A percentile compares a stretch with the other conserved stretches of the same genome.
phyloP scores from a whole-genome alignment of 2,329 filamentous ascomycete species.

The Penicillium sp. region DNA sequence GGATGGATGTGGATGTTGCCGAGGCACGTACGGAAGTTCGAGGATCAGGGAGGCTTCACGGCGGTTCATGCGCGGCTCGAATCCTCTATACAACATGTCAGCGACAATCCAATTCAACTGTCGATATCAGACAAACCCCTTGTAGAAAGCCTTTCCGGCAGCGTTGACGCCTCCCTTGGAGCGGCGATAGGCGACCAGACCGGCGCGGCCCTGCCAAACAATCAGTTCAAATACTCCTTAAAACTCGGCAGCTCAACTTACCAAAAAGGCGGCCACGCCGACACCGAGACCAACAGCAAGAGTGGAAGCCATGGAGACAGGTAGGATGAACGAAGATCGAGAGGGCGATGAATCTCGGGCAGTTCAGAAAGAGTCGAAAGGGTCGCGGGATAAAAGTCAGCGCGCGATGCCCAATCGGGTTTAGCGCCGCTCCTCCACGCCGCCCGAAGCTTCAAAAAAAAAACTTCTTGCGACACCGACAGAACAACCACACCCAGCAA shows the following conservation, averaged over 20 bases:
- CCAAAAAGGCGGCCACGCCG: constrained; percentile 70
- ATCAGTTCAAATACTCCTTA: constrained; percentile 6
- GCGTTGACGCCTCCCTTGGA: constrained; percentile 68
- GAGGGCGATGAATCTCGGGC: constrained; percentile 8
- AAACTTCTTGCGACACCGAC: constrained; percentile 22
- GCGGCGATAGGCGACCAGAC: constrained; percentile 81
- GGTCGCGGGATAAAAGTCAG: constrained; percentile 39
- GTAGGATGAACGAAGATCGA: constrained; percentile 1
- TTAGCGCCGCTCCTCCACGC: constrained; percentile 35
- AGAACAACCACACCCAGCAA: constrained; percentile 22
- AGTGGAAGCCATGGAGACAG: constrained; percentile 41
- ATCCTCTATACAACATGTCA: constrained; percentile 55
- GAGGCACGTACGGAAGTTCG: constrained; percentile 70
- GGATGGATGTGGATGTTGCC: not conserved
- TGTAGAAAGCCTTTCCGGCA: constrained; percentile 91
- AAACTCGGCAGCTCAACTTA: constrained; percentile 45
- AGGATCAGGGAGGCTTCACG: constrained; percentile 89
- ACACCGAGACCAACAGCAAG: constrained; percentile 47
- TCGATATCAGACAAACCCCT: constrained; percentile 55
- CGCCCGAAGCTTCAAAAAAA: constrained; percentile 23
- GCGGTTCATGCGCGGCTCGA: constrained; percentile 90
- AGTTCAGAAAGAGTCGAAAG: constrained; percentile 5
- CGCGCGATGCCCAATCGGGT: constrained; percentile 30
- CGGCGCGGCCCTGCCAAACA: constrained; percentile 73
- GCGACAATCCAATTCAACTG: constrained; percentile 36